Evolutionary conservation across 192 early-diverging fungal genomes (phyloP), one percentile per base, ranked within the genome.

Genomic region (Rhizophagus clarus): DNA sequence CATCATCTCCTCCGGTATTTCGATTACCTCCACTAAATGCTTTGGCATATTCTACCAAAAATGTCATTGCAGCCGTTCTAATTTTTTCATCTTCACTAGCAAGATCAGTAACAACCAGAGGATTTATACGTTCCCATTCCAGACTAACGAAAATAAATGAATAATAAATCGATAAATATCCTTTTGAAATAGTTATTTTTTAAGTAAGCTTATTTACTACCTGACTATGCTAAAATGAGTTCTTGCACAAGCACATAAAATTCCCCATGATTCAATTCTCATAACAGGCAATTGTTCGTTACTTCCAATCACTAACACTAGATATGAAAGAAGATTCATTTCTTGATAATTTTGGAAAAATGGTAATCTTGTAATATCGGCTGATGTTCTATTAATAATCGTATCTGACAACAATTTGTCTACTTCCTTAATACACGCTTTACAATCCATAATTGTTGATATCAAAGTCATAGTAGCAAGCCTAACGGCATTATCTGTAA

Each of bases 1-100:
- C 62, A 26, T 64, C 75, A 40, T 76, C 37, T 45, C 42, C 74
- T 32, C 22, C 12, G 49, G 12, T 26, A 49, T 77, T 77, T 63
- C 40, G 22, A 22, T 22, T 28, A 47, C n/a, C 4, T 8, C 20
- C 42, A 15, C 34, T 2, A 5, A 80, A 24, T 67, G 37, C 17
- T 42, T 85, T 86, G 9, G 84, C 79, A 80, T 85, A 89, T 56
- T 80, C 81, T 7, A 87, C 84, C 37, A 87, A 47, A 63, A 89
- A 88, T 24, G 75, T 70, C 29, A 89, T 71, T 0, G 83, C 72
- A 17, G 85, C 86, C 1, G 84, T 79, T 28, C 87, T 76, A n/a
- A 85, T 61, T 26, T 81, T 76, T 26, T 80, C 32, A 63, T 89
- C 88, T 1, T 83, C 79, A 34, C 63, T n/a, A 8, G 61, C 42